Conservation (phyloP, 2,329 filamentous ascomycete genomes). For the Fonsecaea pedrosoi region DNA sequence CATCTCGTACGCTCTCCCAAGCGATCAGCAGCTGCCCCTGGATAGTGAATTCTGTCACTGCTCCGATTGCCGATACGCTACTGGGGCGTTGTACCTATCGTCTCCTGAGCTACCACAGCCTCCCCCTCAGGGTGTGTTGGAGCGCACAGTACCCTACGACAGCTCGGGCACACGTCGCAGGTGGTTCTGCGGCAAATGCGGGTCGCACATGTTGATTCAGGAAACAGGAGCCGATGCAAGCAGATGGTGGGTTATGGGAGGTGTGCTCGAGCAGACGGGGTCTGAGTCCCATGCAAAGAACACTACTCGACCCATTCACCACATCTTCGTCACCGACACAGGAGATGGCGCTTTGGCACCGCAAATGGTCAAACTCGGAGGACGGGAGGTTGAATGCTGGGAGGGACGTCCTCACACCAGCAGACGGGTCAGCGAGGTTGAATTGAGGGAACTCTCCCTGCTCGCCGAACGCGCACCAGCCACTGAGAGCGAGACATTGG, state of each 20-base stretch:
- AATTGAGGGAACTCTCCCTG: background rate
- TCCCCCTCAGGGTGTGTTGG: background rate
- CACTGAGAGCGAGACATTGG: background rate
- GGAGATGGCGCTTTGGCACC: constrained; percentile 4
- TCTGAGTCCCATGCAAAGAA: background rate
- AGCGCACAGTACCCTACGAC: background rate
- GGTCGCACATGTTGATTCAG: constrained; percentile 7
- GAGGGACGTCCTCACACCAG: background rate
- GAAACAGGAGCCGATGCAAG: background rate
- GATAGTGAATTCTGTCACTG: background rate
- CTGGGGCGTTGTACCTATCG: background rate
- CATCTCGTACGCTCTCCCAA: background rate
- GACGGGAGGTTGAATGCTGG: background rate
- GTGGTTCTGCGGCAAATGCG: constrained; percentile 4
- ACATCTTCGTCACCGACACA: constrained; percentile 13
- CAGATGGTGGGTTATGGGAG: constrained; percentile 8
- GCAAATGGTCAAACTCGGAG: background rate
- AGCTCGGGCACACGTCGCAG: constrained; percentile 8
- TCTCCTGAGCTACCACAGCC: background rate
- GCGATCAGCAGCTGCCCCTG: background rate
- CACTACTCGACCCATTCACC: background rate
- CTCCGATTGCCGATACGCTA: constrained; percentile 7
- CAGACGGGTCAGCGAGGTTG: background rate
- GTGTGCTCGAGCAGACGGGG: constrained; percentile 4
- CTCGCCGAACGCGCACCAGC: background rate